A percentile compares a stretch with the other conserved stretches of the same genome.
phyloP scores from a whole-genome alignment of 768 basidiomycete species.

The Boletus tylopilopsis region DNA sequence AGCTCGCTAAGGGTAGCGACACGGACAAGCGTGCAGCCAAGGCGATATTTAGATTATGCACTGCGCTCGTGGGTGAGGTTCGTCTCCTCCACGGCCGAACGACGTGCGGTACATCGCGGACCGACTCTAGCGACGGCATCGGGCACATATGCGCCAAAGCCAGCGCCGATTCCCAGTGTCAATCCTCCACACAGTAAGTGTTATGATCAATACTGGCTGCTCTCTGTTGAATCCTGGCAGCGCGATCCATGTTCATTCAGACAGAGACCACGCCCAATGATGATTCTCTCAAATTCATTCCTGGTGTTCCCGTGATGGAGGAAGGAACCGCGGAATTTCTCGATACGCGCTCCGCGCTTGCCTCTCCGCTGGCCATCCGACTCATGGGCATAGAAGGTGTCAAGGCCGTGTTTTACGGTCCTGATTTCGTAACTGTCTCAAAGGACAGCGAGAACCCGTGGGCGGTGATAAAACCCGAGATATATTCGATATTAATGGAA shows the following conservation, averaged over 20 bases:
- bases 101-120: slow-evolving; percentile 27
- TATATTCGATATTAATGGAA: slow-evolving; percentile 96
- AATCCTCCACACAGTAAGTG: slow-evolving; percentile 35
- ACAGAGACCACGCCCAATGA: slow-evolving; percentile 97
- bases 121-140: slow-evolving; percentile 35
- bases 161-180: background rate
- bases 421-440: slow-evolving; percentile 96
- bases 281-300: slow-evolving; percentile 97
- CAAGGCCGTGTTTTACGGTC: slow-evolving; percentile 86
- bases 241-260: slow-evolving; percentile 95
- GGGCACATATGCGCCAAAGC: slow-evolving; percentile 15
- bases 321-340: slow-evolving; percentile 93
- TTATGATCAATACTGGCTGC: background rate
- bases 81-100: slow-evolving; percentile 21
- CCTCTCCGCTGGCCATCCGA: slow-evolving; percentile 92
- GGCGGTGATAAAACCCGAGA: slow-evolving; percentile 92
- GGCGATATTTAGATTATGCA: slow-evolving; percentile 5
- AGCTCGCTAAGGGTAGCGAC: slow-evolving; percentile 14
- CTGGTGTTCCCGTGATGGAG: slow-evolving; percentile 84
- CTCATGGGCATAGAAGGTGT: slow-evolving; percentile 96
- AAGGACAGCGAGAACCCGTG: slow-evolving; percentile 85
- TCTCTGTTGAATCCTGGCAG: slow-evolving; percentile 32
- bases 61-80: slow-evolving; percentile 21
- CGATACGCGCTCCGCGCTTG: slow-evolving; percentile 78
- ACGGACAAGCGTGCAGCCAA: slow-evolving; percentile 1